These are phyloP conservation scores for Xylaria bambusicola DNA, from an alignment of 495 filamentous ascomycete genomes.

Conservation along the genomic window DNA sequence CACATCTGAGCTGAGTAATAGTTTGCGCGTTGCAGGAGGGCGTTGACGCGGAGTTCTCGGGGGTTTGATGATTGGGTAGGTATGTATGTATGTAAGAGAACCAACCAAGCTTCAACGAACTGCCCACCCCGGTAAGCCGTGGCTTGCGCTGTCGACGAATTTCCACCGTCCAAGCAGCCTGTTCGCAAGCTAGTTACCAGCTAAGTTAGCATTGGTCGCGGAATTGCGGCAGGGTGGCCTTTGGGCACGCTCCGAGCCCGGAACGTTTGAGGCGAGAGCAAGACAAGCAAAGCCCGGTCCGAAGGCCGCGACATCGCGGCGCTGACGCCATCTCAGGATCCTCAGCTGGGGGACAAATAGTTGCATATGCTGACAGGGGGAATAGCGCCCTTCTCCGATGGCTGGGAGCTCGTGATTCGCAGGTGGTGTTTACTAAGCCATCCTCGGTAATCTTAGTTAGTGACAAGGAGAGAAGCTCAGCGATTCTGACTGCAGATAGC, in stretches of 20 bases:
- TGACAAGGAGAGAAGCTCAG: not conserved
- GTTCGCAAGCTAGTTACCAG: too few species aligned
- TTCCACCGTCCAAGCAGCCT: not conserved
- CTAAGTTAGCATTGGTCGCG: too few species aligned
- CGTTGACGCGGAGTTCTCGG: slow-evolving; percentile 1
- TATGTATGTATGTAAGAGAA: too few species aligned
- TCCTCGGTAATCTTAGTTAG: slow-evolving; percentile 6
- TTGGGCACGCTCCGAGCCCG: slow-evolving; percentile 13
- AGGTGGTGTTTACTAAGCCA: slow-evolving; percentile 11
- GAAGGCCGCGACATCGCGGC: slow-evolving; percentile 10
- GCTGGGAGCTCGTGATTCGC: slow-evolving; percentile 11
- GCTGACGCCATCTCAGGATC: slow-evolving; percentile 8
- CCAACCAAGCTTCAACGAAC: slow-evolving; percentile 9
- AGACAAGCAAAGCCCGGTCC: slow-evolving; percentile 1
- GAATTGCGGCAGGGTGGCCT: not conserved
- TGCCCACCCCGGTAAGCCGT: slow-evolving; percentile 5
- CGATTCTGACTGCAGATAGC: slow-evolving; percentile 1
- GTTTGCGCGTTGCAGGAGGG: not conserved
- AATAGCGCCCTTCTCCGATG: not conserved
- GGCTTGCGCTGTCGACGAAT: slow-evolving; percentile 11
- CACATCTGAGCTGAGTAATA: slow-evolving; percentile 12
- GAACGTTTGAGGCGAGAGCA: slow-evolving; percentile 1
- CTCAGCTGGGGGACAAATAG: slow-evolving; percentile 5
- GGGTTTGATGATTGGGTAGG: slow-evolving; percentile 5
- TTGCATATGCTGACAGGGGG: slow-evolving; percentile 14